A percentile compares a stretch with the other conserved stretches of the same genome.
Evolutionary conservation across 345 rosid genomes (phyloP).

Genomic region (Mallotus nudiflorus): DNA sequence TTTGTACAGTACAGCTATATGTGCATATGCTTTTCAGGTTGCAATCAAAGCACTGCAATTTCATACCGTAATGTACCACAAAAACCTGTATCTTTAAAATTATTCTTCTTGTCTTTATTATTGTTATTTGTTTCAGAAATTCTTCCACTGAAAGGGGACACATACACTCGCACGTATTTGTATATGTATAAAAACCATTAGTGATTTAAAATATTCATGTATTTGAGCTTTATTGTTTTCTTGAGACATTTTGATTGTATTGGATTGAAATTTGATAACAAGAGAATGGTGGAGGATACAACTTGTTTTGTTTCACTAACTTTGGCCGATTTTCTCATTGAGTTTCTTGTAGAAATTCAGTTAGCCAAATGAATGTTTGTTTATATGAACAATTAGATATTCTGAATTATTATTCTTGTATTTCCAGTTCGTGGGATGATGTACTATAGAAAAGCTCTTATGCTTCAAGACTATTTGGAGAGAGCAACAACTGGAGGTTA

Average conservation of each 20-base stretch:
- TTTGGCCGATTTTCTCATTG: not conserved
- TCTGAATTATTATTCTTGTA: conserved; percentile 11
- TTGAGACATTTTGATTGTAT: not conserved
- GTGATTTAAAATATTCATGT: too few relatives aligned
- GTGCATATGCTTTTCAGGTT: not conserved
- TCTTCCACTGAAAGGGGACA: not conserved
- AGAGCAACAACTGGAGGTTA: conserved; percentile 66
- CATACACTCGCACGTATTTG: too few relatives aligned
- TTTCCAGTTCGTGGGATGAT: conserved; percentile 97
- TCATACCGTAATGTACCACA: too few relatives aligned
- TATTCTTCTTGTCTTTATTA: not conserved
- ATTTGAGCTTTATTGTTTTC: not conserved
- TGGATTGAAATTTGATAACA: not conserved
- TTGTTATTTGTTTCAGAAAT: not conserved
- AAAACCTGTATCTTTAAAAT: not conserved
- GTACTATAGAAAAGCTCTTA: conserved; percentile 96
- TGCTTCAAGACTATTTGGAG: conserved; percentile 91
- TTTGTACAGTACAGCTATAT: not conserved
- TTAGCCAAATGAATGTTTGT: not conserved
- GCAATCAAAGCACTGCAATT: not conserved
- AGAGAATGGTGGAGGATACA: not conserved
- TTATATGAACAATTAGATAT: not conserved
- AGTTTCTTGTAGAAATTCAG: not conserved
- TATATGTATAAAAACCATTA: not conserved
- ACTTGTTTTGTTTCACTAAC: not conserved